phyloP scores from a whole-genome alignment of 148 eudicot species.

The Rhododendron mucronatum region DNA sequence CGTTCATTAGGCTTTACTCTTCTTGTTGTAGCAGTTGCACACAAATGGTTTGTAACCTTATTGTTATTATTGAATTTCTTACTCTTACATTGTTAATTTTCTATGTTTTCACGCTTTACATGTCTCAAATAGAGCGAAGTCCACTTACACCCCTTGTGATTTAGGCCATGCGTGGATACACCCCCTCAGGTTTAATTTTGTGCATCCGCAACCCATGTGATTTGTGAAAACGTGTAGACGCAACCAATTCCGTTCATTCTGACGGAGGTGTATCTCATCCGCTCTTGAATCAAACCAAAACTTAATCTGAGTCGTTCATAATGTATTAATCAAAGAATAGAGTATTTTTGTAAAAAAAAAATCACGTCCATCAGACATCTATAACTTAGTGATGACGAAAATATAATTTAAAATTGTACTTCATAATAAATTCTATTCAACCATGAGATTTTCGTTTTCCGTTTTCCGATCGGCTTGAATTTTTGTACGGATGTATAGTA shows the following conservation, averaged over 20 bases:
- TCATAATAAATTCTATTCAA: background rate
- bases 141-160: background rate
- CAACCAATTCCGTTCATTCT: background rate
- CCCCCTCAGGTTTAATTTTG: background rate
- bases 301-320: background rate
- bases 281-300: background rate
- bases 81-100: background rate
- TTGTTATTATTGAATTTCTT: background rate
- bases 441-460: background rate
- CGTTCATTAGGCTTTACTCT: no score
- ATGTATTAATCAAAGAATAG: background rate
- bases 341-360: no score
- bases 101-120: background rate
- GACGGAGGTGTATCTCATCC: background rate
- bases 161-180: background rate
- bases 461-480: no score
- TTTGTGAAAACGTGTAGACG: background rate
- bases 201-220: background rate
- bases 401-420: background rate
- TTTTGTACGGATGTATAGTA: no score
- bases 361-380: background rate
- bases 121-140: background rate
- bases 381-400: background rate
- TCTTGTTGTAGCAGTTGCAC: background rate
- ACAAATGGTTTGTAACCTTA: background rate